phyloP scores from a whole-genome alignment of 176 grass and related monocot species.

The Oryza australiensis region DNA sequence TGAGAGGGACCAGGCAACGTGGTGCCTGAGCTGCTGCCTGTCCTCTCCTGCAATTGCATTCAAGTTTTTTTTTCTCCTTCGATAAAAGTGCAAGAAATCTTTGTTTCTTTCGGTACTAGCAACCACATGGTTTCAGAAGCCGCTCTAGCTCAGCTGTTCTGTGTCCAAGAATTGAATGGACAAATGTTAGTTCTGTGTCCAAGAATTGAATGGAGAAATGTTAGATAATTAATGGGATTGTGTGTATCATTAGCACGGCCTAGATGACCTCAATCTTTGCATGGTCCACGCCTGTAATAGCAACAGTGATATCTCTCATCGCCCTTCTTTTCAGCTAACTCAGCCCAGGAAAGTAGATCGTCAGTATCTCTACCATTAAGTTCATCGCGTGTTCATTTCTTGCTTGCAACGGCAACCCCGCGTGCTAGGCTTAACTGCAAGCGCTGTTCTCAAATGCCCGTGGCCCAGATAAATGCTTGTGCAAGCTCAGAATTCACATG shows the following conservation, averaged over 20 bases:
- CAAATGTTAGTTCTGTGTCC: not conserved
- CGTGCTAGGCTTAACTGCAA: not conserved
- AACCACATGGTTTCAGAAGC: not conserved
- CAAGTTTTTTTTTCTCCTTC: not conserved
- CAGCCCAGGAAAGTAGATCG: not conserved
- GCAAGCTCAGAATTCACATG: conserved; percentile 21
- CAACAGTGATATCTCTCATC: not conserved
- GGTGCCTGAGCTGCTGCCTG: not conserved
- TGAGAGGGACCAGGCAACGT: not conserved
- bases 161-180: not conserved
- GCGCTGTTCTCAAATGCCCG: not conserved
- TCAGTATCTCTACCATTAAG: not conserved
- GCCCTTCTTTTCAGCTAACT: not conserved
- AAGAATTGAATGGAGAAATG: not conserved
- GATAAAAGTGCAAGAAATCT: too few species aligned
- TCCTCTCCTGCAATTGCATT: not conserved
- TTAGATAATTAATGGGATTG: not conserved
- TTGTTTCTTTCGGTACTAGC: too few species aligned
- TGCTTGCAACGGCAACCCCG: not conserved
- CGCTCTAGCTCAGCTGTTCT: not conserved
- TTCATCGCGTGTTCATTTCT: not conserved
- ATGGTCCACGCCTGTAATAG: not conserved
- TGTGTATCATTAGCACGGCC: not conserved
- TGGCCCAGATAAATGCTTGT: not conserved
- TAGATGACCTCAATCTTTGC: not conserved